Evolutionary conservation across 1,284 basidiomycete genomes (phyloP), one percentile per base, ranked within the genome.

Genomic region (Pholiota adiposa): DNA sequence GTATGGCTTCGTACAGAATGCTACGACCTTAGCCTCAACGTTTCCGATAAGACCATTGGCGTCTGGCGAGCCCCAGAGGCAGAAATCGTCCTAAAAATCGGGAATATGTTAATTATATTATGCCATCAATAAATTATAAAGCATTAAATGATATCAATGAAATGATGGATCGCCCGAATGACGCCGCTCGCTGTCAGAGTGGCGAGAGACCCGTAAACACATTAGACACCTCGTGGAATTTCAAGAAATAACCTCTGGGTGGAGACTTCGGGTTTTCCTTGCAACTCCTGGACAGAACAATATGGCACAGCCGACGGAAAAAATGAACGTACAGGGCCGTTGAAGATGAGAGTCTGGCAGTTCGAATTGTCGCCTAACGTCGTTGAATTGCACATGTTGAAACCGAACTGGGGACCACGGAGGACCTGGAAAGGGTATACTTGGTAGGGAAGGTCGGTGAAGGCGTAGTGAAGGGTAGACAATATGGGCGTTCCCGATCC

Each of bases 61-160:
- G 31, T 58, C 54, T 7, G 63, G 63, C 14, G 63, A 65, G 21
- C 63, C 63, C 63, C 63, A 65, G 2, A 65, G 51, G 34, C 63
- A 65, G 34, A 65, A 65, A 41, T 65, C 63, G 29, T 65, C 63
- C 63, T 65, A 50, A n/a, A n/a, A n/a, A n/a, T n/a, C n/a, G n/a
- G n/a, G n/a, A n/a, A n/a, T n/a, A n/a, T n/a, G n/a, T n/a, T n/a
- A n/a, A n/a, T n/a, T n/a, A n/a, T n/a, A n/a, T n/a, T n/a, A n/a
- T n/a, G n/a, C n/a, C n/a, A n/a, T n/a, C n/a, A n/a, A n/a, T n/a
- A n/a, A n/a, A n/a, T n/a, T n/a, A n/a, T n/a, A n/a, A n/a, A n/a
- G n/a, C n/a, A n/a, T n/a, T n/a, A n/a, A n/a, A n/a, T n/a, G n/a
- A n/a, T n/a, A n/a, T n/a, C n/a, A n/a, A n/a, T n/a, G n/a, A n/a